Evolutionary conservation across 495 filamentous ascomycete species (phyloP).

Genomic region (Penicillium psychrofluorescens): DNA sequence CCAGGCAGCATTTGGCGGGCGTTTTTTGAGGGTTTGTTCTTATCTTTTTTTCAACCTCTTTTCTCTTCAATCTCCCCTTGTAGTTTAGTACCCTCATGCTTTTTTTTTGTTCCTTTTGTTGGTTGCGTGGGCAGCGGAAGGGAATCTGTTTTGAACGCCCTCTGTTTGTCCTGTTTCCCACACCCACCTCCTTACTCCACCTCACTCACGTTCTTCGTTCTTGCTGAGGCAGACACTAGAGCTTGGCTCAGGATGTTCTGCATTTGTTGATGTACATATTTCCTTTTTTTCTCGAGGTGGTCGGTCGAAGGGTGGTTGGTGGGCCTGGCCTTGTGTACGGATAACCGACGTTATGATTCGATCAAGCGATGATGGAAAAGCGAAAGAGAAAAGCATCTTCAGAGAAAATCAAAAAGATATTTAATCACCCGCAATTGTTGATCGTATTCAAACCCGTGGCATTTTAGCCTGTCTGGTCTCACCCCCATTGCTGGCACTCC

Average conservation of each 20-base stretch:
- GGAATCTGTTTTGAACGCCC: conserved; percentile 9
- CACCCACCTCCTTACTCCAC: conserved; percentile 3
- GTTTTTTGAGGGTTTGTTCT: conserved; percentile 21
- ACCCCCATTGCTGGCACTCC: conserved; percentile 19
- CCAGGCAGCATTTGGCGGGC: conserved; percentile 34
- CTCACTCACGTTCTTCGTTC: conserved; percentile 5
- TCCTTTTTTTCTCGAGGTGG: conserved; percentile 10
- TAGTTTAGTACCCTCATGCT: conserved; percentile 30
- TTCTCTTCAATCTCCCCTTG: conserved; percentile 17
- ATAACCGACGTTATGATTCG: conserved; percentile 35
- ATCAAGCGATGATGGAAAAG: conserved; percentile 28
- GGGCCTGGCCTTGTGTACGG: conserved; percentile 19
- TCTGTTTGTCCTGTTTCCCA: conserved; percentile 2
- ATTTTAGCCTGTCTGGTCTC: conserved; percentile 32
- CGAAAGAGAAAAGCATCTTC: conserved; percentile 21
- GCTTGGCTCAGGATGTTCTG: conserved; percentile 18
- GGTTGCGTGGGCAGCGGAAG: conserved; percentile 17
- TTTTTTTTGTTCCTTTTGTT: conserved; percentile 9
- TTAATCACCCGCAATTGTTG: conserved; percentile 23
- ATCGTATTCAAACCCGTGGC: conserved; percentile 20
- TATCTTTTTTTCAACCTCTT: conserved; percentile 11
- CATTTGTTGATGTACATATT: conserved; percentile 39
- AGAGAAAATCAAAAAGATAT: conserved; percentile 25
- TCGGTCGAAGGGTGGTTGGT: conserved; percentile 5
- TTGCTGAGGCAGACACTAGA: conserved; percentile 3